These are phyloP conservation scores for Aureobasidium sp. DNA, from an alignment of 2,329 filamentous ascomycete species.

Conservation along the genomic window DNA sequence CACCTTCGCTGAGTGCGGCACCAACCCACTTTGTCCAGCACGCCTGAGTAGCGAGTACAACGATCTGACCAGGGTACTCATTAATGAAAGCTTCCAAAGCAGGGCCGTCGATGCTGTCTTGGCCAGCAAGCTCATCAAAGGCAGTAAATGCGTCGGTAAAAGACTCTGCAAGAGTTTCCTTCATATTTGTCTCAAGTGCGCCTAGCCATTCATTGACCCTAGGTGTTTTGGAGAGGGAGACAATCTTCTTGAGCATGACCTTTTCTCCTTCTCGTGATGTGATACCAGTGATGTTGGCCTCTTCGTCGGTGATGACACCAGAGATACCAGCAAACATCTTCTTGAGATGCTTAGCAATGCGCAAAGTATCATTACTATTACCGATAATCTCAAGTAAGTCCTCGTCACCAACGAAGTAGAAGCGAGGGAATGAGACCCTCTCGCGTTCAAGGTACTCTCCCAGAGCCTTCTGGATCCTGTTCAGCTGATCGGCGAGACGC, in stretches of 20 bases:
- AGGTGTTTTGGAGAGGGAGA: conserved; percentile 86
- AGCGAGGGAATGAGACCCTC: conserved; percentile 92
- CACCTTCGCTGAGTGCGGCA: conserved; percentile 64
- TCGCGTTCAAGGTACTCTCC: conserved; percentile 98
- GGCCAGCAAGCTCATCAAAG: conserved; percentile 71
- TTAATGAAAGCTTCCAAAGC: conserved; percentile 74
- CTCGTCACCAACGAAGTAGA: conserved; percentile 99
- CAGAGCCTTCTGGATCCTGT: conserved; percentile 98
- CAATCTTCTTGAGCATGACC: conserved; percentile 79
- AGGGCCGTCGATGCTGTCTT: conserved; percentile 60
- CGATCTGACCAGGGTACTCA: conserved; percentile 84
- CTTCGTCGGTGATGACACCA: conserved; percentile 84
- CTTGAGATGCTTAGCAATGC: conserved; percentile 96
- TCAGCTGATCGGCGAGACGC: conserved; percentile 88
- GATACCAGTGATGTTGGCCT: conserved; percentile 81
- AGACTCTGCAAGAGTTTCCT: conserved; percentile 82
- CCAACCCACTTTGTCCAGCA: conserved; percentile 90
- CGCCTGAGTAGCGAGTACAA: conserved; percentile 87
- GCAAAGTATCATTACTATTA: conserved; percentile 94
- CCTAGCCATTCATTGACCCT: conserved; percentile 99
- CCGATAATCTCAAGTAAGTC: conserved; percentile 98
- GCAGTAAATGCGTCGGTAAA: conserved; percentile 78
- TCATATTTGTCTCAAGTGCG: conserved; percentile 87
- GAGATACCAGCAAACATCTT: conserved; percentile 99
- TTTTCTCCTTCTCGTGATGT: conserved; percentile 92